Conservation (phyloP, 169 alveolate species). For the Plasmodium relictum region DNA sequence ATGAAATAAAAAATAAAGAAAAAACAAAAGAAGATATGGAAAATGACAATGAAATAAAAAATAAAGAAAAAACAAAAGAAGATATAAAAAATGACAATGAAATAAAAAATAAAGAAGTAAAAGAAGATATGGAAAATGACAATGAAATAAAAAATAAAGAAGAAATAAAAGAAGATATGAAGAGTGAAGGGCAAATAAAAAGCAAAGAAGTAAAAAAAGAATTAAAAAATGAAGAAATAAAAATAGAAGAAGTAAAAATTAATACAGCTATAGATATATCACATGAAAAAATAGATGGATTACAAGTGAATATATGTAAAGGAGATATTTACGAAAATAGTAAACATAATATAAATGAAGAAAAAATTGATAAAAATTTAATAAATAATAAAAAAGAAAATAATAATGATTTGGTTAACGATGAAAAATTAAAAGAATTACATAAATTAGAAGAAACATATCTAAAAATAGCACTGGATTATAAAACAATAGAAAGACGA, state of each 20-base stretch:
- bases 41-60: background rate
- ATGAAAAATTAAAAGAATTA: conserved; percentile 18
- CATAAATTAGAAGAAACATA: conserved; percentile 30
- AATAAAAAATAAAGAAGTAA: background rate
- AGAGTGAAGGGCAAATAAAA: background rate
- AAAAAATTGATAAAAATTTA: background rate
- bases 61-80: background rate
- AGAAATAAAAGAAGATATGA: too few relatives aligned
- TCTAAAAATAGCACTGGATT: conserved; percentile 50
- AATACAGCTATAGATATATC: too few relatives aligned
- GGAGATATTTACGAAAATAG: background rate
- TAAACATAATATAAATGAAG: background rate
- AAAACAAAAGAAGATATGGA: background rate
- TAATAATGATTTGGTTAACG: background rate
- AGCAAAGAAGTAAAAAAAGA: background rate
- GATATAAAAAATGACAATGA: background rate
- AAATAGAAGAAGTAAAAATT: too few relatives aligned
- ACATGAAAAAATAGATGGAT: too few relatives aligned
- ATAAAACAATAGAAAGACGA: conserved; percentile 69
- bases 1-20: background rate
- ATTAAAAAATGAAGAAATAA: background rate
- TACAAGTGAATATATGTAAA: too few relatives aligned
- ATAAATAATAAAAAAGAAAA: background rate
- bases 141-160: background rate
- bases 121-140: background rate